Evolutionary conservation across 2,329 filamentous ascomycete genomes (phyloP).

Genomic region (Coniochaeta prunicola): DNA sequence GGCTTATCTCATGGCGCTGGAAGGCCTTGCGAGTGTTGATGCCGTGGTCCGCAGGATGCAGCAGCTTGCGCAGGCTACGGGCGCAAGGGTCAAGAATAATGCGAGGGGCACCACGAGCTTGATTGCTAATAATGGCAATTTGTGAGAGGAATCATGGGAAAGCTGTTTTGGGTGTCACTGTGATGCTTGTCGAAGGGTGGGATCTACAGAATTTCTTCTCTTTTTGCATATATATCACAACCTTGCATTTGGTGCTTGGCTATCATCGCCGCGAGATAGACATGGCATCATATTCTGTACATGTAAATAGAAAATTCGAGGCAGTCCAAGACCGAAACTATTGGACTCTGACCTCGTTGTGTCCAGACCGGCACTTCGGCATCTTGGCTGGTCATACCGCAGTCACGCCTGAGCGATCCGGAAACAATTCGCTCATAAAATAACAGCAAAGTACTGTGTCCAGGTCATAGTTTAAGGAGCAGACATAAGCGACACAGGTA

Average conservation of each 20-base stretch:
- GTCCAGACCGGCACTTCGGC: background rate
- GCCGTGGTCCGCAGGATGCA: slow-evolving; percentile 41
- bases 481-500: background rate
- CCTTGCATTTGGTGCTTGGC: background rate
- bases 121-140: slow-evolving; percentile 51
- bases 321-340: background rate
- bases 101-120: slow-evolving; percentile 36
- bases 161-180: background rate
- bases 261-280: background rate
- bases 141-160: slow-evolving; percentile 6
- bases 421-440: background rate
- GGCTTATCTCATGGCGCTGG: slow-evolving; percentile 57
- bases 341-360: background rate
- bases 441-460: background rate
- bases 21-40: slow-evolving; percentile 36
- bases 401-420: background rate
- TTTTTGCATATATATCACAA: background rate
- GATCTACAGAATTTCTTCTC: background rate
- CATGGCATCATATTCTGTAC: background rate
- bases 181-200: background rate
- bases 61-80: slow-evolving; percentile 39
- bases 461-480: background rate
- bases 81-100: slow-evolving; percentile 36
- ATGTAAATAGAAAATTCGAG: background rate
- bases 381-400: background rate